A percentile compares a stretch with the other conserved stretches of the same genome.
phyloP scores from a whole-genome alignment of 768 basidiomycete species.

The Leccinum subgranulosum region DNA sequence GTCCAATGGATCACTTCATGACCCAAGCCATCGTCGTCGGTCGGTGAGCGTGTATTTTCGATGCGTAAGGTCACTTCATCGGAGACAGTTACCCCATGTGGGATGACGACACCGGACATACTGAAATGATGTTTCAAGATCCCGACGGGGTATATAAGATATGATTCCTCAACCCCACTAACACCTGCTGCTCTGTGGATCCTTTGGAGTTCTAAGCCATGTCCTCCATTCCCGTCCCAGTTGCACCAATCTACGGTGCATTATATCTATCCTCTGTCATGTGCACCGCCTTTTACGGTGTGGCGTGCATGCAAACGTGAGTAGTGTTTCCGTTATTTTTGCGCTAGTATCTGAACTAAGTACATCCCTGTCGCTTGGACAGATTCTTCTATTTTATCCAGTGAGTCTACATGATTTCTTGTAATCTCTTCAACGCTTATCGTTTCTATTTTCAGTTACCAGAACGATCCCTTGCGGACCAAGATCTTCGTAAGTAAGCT shows the following conservation, averaged over 20 bases:
- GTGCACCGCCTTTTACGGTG: slow-evolving; percentile 6
- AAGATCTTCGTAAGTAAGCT: slow-evolving; percentile 5
- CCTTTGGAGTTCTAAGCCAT: background rate
- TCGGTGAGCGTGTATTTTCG: background rate
- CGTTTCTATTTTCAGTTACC: background rate
- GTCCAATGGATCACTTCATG: background rate
- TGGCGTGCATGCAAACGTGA: slow-evolving; percentile 8
- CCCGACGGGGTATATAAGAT: background rate
- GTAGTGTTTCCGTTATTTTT: background rate
- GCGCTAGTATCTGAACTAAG: background rate
- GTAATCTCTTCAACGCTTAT: background rate
- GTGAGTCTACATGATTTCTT: background rate
- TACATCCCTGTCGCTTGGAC: too few species aligned
- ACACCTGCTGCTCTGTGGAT: background rate
- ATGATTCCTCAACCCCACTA: background rate
- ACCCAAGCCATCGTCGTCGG: background rate
- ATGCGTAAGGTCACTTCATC: background rate
- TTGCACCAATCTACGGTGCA: slow-evolving; percentile 1
- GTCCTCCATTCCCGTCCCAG: slow-evolving; percentile 2
- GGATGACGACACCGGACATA: background rate
- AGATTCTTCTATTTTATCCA: slow-evolving; percentile 10
- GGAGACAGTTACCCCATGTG: background rate
- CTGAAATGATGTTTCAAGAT: background rate
- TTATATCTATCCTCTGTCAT: slow-evolving; percentile 1
- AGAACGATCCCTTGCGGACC: background rate